Conservation (phyloP, 2,329 filamentous ascomycete genomes). For the Teratosphaeria destructans region DNA sequence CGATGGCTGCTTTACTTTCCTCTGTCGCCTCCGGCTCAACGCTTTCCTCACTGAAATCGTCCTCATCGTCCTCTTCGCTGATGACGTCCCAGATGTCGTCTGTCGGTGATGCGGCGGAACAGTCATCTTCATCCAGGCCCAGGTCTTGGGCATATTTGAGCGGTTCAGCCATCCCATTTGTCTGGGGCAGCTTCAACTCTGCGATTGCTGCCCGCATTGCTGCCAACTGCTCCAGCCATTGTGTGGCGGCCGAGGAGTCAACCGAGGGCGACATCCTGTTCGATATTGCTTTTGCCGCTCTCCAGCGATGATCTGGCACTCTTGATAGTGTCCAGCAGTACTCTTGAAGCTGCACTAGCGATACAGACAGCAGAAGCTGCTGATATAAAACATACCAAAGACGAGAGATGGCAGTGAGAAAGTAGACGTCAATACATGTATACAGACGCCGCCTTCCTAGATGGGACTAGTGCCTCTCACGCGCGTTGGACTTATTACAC, state of each 20-base stretch:
- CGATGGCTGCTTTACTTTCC: constrained; percentile 36
- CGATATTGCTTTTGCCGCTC: neutral
- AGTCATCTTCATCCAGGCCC: constrained; percentile 56
- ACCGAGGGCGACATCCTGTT: constrained; percentile 28
- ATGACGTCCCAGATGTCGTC: constrained; percentile 93
- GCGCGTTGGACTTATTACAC: too few species aligned
- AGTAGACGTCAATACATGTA: neutral
- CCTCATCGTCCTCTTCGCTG: constrained; percentile 56
- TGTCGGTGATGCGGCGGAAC: constrained; percentile 50
- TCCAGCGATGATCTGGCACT: too few species aligned
- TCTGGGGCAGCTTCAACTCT: constrained; percentile 49
- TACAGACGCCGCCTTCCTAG: neutral
- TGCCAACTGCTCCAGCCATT: constrained; percentile 78
- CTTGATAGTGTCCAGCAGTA: too few species aligned
- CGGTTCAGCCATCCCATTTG: constrained; percentile 29
- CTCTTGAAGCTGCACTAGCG: too few species aligned
- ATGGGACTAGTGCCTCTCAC: neutral
- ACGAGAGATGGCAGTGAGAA: neutral
- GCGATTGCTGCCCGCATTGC: constrained; percentile 81
- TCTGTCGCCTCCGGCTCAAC: constrained; percentile 34
- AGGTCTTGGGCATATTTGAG: constrained; percentile 45
- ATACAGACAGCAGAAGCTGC: too few species aligned
- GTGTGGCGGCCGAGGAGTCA: constrained; percentile 33
- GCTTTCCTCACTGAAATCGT: constrained; percentile 55
- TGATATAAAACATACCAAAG: neutral